phyloP scores from a whole-genome alignment of 495 filamentous ascomycete genomes.

The Trichoderma erinaceum region DNA sequence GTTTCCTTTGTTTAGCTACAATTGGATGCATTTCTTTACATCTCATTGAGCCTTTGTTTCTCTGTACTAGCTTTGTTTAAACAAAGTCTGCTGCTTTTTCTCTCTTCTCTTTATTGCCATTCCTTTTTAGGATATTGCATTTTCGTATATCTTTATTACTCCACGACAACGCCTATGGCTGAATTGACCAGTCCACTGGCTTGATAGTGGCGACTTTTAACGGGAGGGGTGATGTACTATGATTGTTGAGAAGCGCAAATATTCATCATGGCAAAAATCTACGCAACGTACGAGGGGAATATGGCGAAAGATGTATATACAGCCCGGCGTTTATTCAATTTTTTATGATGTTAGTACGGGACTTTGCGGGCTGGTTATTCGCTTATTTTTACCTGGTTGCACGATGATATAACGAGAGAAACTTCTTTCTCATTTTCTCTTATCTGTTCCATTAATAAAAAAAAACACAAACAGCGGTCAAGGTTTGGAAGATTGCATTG shows the following conservation, averaged over 20 bases:
- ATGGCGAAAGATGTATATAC: neutral
- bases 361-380: conserved; percentile 1
- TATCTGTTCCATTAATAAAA: neutral
- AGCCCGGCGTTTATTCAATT: neutral
- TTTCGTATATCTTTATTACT: neutral
- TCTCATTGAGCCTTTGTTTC: neutral
- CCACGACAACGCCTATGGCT: neutral
- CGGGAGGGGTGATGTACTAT: neutral
- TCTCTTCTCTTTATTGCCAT: neutral
- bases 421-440: neutral
- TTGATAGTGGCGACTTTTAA: neutral
- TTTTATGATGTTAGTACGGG: neutral
- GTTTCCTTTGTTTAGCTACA: neutral
- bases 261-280: conserved; percentile 2
- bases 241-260: conserved; percentile 11
- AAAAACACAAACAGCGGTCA: neutral
- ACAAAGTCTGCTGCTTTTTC: neutral
- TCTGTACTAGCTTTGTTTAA: neutral
- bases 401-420: neutral
- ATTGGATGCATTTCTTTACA: neutral
- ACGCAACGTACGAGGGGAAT: conserved; percentile 6
- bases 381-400: neutral
- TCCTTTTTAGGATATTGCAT: neutral
- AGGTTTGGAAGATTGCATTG: neutral
- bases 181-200: neutral